These are phyloP conservation scores for Lactarius hatsudake DNA, from an alignment of 768 basidiomycete species.

Conservation along the genomic window DNA sequence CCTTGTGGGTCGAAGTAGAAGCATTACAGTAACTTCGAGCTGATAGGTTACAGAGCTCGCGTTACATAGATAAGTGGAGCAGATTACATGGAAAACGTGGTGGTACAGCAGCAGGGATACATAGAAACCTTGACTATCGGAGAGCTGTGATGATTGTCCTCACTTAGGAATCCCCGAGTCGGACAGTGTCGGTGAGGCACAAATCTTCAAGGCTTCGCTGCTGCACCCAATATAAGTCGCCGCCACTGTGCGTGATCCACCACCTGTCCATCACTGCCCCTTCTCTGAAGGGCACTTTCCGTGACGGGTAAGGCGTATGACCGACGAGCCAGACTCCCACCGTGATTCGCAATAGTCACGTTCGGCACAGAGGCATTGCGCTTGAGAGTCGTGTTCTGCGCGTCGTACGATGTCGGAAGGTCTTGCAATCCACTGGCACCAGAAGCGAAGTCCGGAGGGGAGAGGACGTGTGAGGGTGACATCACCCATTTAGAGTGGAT, in stretches of 20 bases:
- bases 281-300: neutral
- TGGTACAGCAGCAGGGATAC: neutral
- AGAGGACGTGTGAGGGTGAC: neutral
- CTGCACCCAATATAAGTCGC: conserved; percentile 17
- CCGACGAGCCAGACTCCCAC: neutral
- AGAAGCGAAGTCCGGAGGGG: neutral
- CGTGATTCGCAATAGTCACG: neutral
- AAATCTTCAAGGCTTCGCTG: conserved; percentile 1
- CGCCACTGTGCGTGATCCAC: conserved; percentile 17
- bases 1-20: neutral
- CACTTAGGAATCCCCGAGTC: neutral
- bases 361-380: conserved; percentile 3
- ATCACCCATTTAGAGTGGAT: conserved; percentile 16
- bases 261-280: conserved; percentile 8
- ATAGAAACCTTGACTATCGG: neutral
- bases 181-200: neutral
- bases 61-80: neutral
- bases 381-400: neutral
- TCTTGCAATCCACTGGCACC: neutral
- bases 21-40: neutral
- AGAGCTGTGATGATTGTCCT: neutral
- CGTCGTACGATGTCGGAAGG: neutral
- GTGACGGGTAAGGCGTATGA: neutral
- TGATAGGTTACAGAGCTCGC: neutral
- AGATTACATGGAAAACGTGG: neutral